Conservation (phyloP, 495 filamentous ascomycete genomes). For the Venustampulla echinocandica region DNA sequence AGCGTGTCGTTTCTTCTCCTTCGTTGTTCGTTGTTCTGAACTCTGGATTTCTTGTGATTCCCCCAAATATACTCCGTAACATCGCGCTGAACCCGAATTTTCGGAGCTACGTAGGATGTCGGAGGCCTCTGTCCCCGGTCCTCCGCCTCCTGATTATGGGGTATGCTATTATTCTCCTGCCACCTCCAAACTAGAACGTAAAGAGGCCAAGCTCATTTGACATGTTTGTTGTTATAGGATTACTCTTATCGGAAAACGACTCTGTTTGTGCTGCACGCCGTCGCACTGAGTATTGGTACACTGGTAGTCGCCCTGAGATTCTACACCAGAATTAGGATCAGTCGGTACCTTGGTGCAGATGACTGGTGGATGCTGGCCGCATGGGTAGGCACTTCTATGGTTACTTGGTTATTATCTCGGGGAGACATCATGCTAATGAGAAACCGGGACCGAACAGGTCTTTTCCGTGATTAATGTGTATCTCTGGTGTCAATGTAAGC, state of each 20-base stretch:
- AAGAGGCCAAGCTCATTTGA: not conserved
- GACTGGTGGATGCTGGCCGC: constrained; percentile 3
- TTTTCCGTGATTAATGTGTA: not conserved
- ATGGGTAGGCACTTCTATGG: not conserved
- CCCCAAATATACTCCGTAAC: too few relatives aligned
- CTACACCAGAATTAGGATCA: not conserved
- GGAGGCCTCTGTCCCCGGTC: too few relatives aligned
- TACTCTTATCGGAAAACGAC: constrained; percentile 12
- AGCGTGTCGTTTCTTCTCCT: too few relatives aligned
- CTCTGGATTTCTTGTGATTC: too few relatives aligned
- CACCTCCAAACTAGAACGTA: too few relatives aligned
- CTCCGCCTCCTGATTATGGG: not conserved
- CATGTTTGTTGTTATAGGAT: not conserved
- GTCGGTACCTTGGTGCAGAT: not conserved
- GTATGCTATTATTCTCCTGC: too few relatives aligned
- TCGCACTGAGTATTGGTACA: not conserved
- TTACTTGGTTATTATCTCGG: not conserved
- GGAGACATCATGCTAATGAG: not conserved
- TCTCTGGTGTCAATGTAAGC: not conserved
- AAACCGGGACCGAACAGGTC: not conserved
- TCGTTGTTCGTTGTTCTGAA: too few relatives aligned
- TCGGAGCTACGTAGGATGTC: too few relatives aligned
- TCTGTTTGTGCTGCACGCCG: constrained; percentile 4
- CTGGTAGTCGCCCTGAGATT: not conserved
- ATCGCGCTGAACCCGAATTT: too few relatives aligned